Evolutionary conservation across 2,329 filamentous ascomycete genomes (phyloP), one percentile per base, ranked within the genome.

Genomic region (Fusarium heterosporum): DNA sequence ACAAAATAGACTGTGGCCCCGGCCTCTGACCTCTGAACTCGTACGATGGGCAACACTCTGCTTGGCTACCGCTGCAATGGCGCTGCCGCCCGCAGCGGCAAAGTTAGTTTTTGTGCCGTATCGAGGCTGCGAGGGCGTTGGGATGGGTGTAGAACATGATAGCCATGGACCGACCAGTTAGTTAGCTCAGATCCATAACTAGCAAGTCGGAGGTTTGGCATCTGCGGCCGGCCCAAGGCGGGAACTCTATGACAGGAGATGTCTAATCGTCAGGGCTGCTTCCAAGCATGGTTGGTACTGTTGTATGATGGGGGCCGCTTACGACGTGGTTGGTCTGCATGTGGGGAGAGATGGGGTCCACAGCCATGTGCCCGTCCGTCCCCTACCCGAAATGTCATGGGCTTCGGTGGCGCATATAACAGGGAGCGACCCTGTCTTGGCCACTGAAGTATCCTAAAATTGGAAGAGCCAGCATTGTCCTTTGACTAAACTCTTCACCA

Each of bases 351-450:
- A 45, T 52, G 56, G 50, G 64, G 68, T 61, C 66, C 71, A 72
- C 66, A 71, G 66, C 70, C 66, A 71, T 72, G 71, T 72, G 71
- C 68, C 65, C 54, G 47, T 62, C 65, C 54, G 47, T 62, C 55
- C 62, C 59, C 60, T 69, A 59, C 67, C 59, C 40, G 52, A 58
- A 63, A 60, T 55, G 61, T 56, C 60, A 58, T 70, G 58, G 55
- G 55, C 55, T 65, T 67, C 32, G 56, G 53, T 49, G 53, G 67
- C 46, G 47, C 55, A 47, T 63, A 56, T 52, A 62, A 36, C 67
- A 70, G 60, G 69, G 57, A 39, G 26, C 28, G 51, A 58, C 66
- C 65, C 57, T 68, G 51, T 36, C 48, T 17, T 22, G 19, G 49
- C 53, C 50, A 49, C 43, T 29, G 40, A 45, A 34, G 40, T 29